These are phyloP conservation scores for Mycena polygramma DNA, from an alignment of 768 basidiomycete species.

Conservation along the genomic window DNA sequence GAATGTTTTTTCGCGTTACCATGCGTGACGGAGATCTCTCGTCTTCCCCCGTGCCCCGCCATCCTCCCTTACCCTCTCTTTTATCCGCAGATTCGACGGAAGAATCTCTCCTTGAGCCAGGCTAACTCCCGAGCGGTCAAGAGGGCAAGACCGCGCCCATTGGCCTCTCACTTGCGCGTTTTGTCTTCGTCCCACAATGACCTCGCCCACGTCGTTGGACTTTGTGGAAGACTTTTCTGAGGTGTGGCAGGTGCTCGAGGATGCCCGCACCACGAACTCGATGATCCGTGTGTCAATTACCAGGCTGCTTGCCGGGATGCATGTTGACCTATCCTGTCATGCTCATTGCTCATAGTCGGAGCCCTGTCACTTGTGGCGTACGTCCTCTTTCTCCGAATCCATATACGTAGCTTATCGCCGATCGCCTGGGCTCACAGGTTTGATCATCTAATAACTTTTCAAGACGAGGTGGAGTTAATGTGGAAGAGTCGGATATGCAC, in stretches of 20 bases:
- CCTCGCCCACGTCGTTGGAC: not conserved
- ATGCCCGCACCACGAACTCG: constrained; percentile 30
- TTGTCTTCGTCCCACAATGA: not conserved
- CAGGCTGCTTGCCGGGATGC: not conserved
- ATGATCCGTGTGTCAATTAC: constrained; percentile 30
- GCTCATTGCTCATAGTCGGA: constrained; percentile 2
- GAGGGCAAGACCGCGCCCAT: too few relatives aligned
- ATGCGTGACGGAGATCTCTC: too few relatives aligned
- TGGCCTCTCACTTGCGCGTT: not conserved
- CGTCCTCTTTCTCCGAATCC: not conserved
- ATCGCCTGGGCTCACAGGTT: constrained; percentile 11
- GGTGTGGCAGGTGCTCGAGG: constrained; percentile 22
- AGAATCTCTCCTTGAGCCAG: too few relatives aligned
- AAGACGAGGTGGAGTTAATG: constrained; percentile 35
- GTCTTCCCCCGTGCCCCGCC: too few relatives aligned
- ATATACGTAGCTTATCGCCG: not conserved
- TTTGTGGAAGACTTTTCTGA: not conserved
- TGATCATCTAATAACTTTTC: constrained; percentile 31
- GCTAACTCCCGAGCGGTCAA: too few relatives aligned
- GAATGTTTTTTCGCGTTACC: too few relatives aligned
- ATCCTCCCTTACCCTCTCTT: too few relatives aligned
- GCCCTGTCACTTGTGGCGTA: constrained; percentile 30
- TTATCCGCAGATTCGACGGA: too few relatives aligned
- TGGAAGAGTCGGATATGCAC: constrained; percentile 22
- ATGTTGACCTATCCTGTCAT: constrained; percentile 18